A percentile compares a stretch with the other conserved stretches of the same genome.
Evolutionary conservation across 192 early-diverging fungal species (phyloP).

Genomic region (Umbelopsis sp.): DNA sequence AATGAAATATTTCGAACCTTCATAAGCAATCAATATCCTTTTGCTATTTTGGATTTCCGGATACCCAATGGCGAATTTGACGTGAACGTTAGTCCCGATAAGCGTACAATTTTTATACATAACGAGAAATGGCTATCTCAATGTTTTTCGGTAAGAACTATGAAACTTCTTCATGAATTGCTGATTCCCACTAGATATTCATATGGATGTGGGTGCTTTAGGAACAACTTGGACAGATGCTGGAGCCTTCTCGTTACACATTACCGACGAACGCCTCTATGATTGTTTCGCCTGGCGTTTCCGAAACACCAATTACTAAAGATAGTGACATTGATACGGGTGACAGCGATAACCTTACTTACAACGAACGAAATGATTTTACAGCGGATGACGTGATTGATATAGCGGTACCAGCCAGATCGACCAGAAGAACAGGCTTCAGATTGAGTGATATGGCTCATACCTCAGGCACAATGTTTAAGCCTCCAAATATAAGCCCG

Average conservation of each 20-base stretch:
- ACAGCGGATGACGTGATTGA: not conserved
- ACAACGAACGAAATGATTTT: not conserved
- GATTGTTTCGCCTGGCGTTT: not conserved
- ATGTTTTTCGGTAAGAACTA: slow-evolving; percentile 41
- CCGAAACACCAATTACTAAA: not conserved
- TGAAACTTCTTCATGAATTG: not conserved
- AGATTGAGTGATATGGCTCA: slow-evolving; percentile 4
- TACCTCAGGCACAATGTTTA: not conserved
- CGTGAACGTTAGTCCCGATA: slow-evolving; percentile 95
- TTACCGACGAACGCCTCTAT: slow-evolving; percentile 19
- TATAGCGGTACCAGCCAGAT: not conserved
- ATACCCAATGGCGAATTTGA: slow-evolving; percentile 68
- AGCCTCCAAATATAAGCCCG: not conserved
- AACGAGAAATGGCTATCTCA: slow-evolving; percentile 67
- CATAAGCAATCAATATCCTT: slow-evolving; percentile 77
- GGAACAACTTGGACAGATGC: slow-evolving; percentile 47
- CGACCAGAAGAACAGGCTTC: not conserved
- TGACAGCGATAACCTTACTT: not conserved
- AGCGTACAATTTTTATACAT: slow-evolving; percentile 86
- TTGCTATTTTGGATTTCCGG: slow-evolving; percentile 69
- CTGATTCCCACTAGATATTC: not conserved
- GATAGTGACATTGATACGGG: not conserved
- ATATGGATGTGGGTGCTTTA: slow-evolving; percentile 12
- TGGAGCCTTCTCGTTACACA: slow-evolving; percentile 62
- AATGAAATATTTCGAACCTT: slow-evolving; percentile 81